Evolutionary conservation across 192 early-diverging fungal genomes (phyloP).

Genomic region (Jimgerdemannia lactiflua): DNA sequence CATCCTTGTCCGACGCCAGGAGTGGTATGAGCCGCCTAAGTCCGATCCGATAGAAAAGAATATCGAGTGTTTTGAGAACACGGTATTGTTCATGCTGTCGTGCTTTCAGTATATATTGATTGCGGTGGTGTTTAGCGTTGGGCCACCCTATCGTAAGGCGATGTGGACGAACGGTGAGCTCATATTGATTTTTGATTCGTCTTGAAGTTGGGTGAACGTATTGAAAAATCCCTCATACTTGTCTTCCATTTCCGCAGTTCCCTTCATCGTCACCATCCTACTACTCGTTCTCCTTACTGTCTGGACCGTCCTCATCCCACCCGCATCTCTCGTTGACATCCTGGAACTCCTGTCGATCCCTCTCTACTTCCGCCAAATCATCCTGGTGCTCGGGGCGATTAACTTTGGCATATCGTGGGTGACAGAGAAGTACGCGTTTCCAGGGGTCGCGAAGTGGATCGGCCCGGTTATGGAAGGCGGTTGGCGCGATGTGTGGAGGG

Average conservation of each 20-base stretch:
- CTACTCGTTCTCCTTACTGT: slow-evolving; percentile 48
- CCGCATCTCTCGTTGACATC: slow-evolving; percentile 37
- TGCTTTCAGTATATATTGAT: slow-evolving; percentile 93
- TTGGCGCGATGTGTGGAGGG: not conserved
- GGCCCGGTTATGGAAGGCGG: slow-evolving; percentile 8
- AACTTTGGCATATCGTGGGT: slow-evolving; percentile 54
- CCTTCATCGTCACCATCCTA: slow-evolving; percentile 64
- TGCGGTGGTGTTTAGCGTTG: slow-evolving; percentile 93
- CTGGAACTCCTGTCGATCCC: slow-evolving; percentile 72
- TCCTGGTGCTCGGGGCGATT: slow-evolving; percentile 56
- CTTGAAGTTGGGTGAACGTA: not conserved
- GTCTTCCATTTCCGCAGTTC: slow-evolving; percentile 30
- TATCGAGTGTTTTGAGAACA: slow-evolving; percentile 86
- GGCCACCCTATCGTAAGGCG: slow-evolving; percentile 89
- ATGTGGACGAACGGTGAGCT: slow-evolving; percentile 83
- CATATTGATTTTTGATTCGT: not conserved
- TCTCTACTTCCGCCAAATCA: slow-evolving; percentile 47
- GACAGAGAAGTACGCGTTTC: slow-evolving; percentile 46
- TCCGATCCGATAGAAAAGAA: slow-evolving; percentile 65
- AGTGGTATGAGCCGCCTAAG: slow-evolving; percentile 65
- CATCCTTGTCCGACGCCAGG: slow-evolving; percentile 65
- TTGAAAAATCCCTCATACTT: not conserved
- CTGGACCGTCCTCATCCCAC: slow-evolving; percentile 52
- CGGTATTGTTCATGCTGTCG: slow-evolving; percentile 84
- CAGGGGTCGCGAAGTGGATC: slow-evolving; percentile 25